Conservation (phyloP, 371 early-diverging fungal genomes). For the Dinochytrium kinnereticum region DNA sequence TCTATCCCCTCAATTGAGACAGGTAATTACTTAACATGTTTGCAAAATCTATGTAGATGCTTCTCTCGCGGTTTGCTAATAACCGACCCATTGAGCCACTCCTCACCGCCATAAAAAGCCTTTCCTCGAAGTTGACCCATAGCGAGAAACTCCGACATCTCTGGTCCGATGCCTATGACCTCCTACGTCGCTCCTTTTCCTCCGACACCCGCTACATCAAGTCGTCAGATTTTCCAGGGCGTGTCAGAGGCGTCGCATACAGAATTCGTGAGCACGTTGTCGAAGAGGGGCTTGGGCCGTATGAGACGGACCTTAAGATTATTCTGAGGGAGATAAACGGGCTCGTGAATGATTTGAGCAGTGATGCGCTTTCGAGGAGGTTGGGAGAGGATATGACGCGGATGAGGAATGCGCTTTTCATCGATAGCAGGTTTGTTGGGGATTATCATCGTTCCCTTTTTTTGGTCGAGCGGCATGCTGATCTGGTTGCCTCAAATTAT, state of each 20-base stretch:
- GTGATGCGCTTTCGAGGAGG: constrained; percentile 24
- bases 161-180: constrained; percentile 20
- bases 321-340: constrained; percentile 11
- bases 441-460: constrained; percentile 9
- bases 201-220: constrained; percentile 23
- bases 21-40: constrained; percentile 6
- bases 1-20: no score
- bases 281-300: constrained; percentile 12
- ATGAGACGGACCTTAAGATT: constrained; percentile 23
- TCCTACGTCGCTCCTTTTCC: constrained; percentile 25
- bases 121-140: constrained; percentile 6
- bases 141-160: constrained; percentile 31
- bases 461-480: no score
- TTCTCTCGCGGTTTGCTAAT: constrained; percentile 34
- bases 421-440: constrained; percentile 19
- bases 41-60: constrained; percentile 19
- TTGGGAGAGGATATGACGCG: constrained; percentile 22
- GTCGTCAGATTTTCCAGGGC: constrained; percentile 24
- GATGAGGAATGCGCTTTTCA: constrained; percentile 25
- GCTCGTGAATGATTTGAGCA: constrained; percentile 21
- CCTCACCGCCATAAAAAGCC: constrained; percentile 19
- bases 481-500: neutral
- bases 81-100: constrained; percentile 29
- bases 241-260: constrained; percentile 21
- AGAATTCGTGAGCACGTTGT: constrained; percentile 19